phyloP scores from a whole-genome alignment of 1,139 yeast species.

The Hemisphaericaspora xylofermentans region DNA sequence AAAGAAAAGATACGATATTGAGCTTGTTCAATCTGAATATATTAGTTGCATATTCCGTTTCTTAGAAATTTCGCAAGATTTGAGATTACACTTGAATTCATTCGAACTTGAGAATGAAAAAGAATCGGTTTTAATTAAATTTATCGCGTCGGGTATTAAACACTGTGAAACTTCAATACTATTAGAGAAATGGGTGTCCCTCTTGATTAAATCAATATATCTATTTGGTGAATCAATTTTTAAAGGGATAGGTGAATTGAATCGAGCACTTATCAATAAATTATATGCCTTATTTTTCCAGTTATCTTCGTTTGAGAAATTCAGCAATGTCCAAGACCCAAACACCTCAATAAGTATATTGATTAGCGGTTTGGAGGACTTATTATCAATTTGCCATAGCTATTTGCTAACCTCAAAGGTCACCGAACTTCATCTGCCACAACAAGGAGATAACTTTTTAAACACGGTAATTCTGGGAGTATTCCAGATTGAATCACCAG shows the following conservation, averaged over 20 bases:
- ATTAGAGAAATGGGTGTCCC: conserved; percentile 47
- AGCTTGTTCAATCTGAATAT: conserved; percentile 29
- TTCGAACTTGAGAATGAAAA: conserved; percentile 32
- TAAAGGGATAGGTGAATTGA: conserved; percentile 49
- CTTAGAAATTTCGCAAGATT: conserved; percentile 33
- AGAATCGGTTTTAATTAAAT: conserved; percentile 33
- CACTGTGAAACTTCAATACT: conserved; percentile 36
- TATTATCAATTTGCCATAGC: conserved; percentile 62
- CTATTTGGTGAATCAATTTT: conserved; percentile 52
- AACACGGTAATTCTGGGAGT: conserved; percentile 85
- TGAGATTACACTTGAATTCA: conserved; percentile 29
- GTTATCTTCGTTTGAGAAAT: conserved; percentile 14
- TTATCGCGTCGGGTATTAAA: conserved; percentile 41
- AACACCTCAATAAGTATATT: conserved; percentile 53
- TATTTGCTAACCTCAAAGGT: conserved; percentile 35
- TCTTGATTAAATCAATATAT: conserved; percentile 46
- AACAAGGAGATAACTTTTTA: conserved; percentile 43
- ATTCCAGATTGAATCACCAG: conserved; percentile 74
- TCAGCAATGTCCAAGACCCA: conserved; percentile 28
- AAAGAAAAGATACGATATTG: conserved; percentile 22
- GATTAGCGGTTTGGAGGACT: conserved; percentile 65
- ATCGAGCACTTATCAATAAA: conserved; percentile 50
- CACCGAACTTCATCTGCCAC: conserved; percentile 2
- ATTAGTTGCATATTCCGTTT: conserved; percentile 31
- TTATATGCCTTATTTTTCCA: conserved; percentile 35